A percentile compares a stretch with the other conserved stretches of the same genome.
phyloP scores from a whole-genome alignment of 1,284 basidiomycete species.

The Moesziomyces sp. region DNA sequence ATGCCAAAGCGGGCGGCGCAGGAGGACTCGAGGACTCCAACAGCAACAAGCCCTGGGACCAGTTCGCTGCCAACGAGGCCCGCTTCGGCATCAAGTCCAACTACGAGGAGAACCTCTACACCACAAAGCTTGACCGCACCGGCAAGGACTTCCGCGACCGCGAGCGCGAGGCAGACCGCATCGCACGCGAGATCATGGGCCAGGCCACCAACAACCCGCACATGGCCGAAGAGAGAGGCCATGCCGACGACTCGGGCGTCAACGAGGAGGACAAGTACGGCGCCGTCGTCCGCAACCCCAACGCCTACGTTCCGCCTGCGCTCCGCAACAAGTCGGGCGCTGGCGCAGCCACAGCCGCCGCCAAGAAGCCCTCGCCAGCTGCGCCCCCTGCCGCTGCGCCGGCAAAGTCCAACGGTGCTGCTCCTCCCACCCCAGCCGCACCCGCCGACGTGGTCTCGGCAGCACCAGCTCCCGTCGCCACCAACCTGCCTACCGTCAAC shows the following conservation, averaged over 20 bases:
- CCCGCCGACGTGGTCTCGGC: conserved; percentile 16
- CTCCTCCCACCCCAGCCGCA: conserved; percentile 17
- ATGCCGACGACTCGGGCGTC: conserved; percentile 77
- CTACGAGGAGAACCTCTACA: conserved; percentile 95
- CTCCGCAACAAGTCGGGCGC: conserved; percentile 71
- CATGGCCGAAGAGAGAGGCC: conserved; percentile 87
- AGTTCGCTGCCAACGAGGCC: conserved; percentile 93
- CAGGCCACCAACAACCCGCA: conserved; percentile 76
- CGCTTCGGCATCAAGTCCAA: conserved; percentile 90
- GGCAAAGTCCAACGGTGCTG: conserved; percentile 35
- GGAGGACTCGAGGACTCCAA: conserved; percentile 16
- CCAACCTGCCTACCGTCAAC: conserved; percentile 33
- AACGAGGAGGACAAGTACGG: conserved; percentile 99
- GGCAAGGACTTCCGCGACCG: conserved; percentile 87
- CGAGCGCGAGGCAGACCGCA: conserved; percentile 84
- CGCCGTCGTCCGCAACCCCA: conserved; percentile 85
- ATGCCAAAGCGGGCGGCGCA: conserved; percentile 17
- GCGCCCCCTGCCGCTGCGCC: conserved; percentile 22
- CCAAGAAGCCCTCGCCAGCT: conserved; percentile 45
- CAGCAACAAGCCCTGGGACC: conserved; percentile 79
- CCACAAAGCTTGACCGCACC: conserved; percentile 88
- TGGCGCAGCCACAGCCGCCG: conserved; percentile 35
- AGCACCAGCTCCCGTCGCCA: conserved; percentile 13
- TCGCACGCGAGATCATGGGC: conserved; percentile 90
- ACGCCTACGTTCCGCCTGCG: conserved; percentile 92